Percentiles rank a stretch among this genome's conserved stretches.
Conservation (phyloP, 768 basidiomycete genomes). For the Calocybe indica region DNA sequence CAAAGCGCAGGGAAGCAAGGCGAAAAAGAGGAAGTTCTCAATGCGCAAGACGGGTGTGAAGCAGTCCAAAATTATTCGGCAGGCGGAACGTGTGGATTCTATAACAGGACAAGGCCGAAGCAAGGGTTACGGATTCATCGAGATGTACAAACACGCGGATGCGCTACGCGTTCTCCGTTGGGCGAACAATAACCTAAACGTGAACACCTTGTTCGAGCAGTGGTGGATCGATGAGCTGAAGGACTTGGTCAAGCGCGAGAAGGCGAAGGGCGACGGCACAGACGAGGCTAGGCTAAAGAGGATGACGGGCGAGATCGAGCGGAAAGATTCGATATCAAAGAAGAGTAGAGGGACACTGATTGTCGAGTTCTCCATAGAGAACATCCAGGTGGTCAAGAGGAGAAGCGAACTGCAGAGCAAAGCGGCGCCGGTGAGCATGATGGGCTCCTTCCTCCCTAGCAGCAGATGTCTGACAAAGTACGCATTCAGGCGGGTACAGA, state of each 20-base stretch:
- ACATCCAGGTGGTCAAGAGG: slow-evolving; percentile 82
- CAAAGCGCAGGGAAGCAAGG: slow-evolving; percentile 5
- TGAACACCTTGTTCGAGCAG: slow-evolving; percentile 55
- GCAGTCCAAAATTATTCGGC: slow-evolving; percentile 90
- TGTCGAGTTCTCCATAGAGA: slow-evolving; percentile 97
- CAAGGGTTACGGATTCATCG: slow-evolving; percentile 94
- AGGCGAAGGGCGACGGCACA: slow-evolving; percentile 26
- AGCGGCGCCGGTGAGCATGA: slow-evolving; percentile 11
- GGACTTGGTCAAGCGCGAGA: slow-evolving; percentile 53
- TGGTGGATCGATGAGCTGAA: slow-evolving; percentile 86
- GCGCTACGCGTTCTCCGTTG: slow-evolving; percentile 88
- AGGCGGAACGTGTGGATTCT: slow-evolving; percentile 83
- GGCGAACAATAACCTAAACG: slow-evolving; percentile 84
- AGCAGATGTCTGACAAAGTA: no score
- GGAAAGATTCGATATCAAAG: slow-evolving; percentile 22
- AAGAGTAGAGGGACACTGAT: slow-evolving; percentile 53
- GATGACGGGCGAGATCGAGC: slow-evolving; percentile 51
- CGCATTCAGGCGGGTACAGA: no score
- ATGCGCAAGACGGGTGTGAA: slow-evolving; percentile 47
- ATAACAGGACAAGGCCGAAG: slow-evolving; percentile 82
- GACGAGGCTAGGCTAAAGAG: slow-evolving; percentile 49
- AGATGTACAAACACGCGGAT: slow-evolving; percentile 83
- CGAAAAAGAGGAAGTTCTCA: slow-evolving; percentile 23
- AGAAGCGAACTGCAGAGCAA: slow-evolving; percentile 49
- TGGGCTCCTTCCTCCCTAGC: no score